Percentiles rank a stretch among this genome's conserved stretches.
Conservation (phyloP, 306 rosid species). For the Prunus salicina region DNA sequence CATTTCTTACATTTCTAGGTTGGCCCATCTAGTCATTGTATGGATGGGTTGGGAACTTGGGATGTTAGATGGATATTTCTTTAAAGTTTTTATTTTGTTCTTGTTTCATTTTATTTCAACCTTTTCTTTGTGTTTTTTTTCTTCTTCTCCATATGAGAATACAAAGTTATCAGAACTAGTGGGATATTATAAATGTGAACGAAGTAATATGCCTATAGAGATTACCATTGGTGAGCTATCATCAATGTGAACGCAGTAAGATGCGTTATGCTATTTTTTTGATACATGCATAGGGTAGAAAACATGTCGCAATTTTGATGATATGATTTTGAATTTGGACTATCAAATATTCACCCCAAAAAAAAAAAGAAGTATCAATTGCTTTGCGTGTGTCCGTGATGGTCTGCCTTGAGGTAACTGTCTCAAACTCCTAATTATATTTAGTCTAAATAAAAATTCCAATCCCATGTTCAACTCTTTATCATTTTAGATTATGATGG, state of each 20-base stretch:
- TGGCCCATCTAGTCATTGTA: neutral
- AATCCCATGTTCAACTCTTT: too few relatives aligned
- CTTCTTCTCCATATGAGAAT: neutral
- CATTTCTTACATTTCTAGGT: neutral
- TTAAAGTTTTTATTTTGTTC: neutral
- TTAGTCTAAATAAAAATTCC: too few relatives aligned
- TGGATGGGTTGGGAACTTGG: slow-evolving; percentile 12
- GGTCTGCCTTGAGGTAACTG: too few relatives aligned
- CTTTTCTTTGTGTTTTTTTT: neutral
- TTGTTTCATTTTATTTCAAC: neutral
- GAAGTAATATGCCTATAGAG: neutral
- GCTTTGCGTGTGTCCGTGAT: too few relatives aligned
- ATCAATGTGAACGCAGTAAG: neutral
- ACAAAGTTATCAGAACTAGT: neutral
- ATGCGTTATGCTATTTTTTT: too few relatives aligned
- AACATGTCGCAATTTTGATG: too few relatives aligned
- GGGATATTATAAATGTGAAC: neutral
- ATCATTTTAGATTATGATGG: too few relatives aligned
- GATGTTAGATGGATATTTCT: neutral
- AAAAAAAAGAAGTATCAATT: too few relatives aligned
- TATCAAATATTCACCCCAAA: too few relatives aligned
- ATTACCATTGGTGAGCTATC: neutral
- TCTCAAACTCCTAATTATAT: too few relatives aligned
- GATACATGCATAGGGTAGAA: too few relatives aligned
- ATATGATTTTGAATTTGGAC: too few relatives aligned